Base-by-base conservation (phyloP, 805 yeast species). In the Pichia manshurica region DNA sequence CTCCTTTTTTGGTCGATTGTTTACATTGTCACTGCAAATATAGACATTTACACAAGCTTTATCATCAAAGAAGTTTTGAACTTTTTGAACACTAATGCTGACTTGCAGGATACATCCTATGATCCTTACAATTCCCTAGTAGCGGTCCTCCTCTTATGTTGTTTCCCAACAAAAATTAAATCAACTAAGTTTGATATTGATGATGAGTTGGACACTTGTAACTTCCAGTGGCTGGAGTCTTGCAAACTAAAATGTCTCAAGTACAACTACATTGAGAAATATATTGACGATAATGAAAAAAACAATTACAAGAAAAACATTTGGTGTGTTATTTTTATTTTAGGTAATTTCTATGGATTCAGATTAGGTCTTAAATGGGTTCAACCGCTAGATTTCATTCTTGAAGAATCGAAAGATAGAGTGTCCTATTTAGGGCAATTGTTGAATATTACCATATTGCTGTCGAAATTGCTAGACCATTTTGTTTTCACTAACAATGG, bases 1-100 rank as follows among this genome's bases (percentile, higher is more conserved):
- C 44, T 63, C 7, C 51, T 63, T n/a, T 65, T 64, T 51, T 65
- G 69, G 69, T 52, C 67, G 31, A 56, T 63, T 13, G 54, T 61
- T 13, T 61, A 49, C 38, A 47, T 60, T 3, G 50, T 57, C 5
- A 41, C 58, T 12, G 34, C 40, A 22, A 55, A 61, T 25, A 37
- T 47, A 1, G 31, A 42, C 2, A 54, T 63, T 17, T 56, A 46
- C 39, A 17, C 47, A 1, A 42, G 52, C 5, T 54, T 51, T 39
- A 36, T 62, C 7, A 44, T 57, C 9, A 36, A 44, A 29, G 53
- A 56, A 39, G 46, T 61, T 19, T 31, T 45, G 19, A 36, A 41
- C 13, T 33, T 33, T 31, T 6, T 34, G 32, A 20, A 40, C 10
- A 21, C 34, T 16, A 17, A 10, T 21, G 29, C 19, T 16, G n/a